Evolutionary conservation across 305 asterid genomes (phyloP), one percentile per base, ranked within the genome.

Genomic region (Fraxinus dipetala): DNA sequence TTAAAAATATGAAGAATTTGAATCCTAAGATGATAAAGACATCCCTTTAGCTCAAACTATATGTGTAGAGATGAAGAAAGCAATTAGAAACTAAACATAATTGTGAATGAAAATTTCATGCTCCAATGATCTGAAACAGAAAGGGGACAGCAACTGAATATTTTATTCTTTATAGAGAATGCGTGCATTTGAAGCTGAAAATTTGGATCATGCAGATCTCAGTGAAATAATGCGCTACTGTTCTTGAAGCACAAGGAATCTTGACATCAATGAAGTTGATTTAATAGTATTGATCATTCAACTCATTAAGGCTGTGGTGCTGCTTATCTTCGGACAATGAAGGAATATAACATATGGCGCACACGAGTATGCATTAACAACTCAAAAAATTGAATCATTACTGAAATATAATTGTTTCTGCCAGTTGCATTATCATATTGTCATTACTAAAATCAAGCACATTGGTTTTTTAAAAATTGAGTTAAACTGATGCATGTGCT

Each of bases 181-280:
- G 72, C 72, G 9, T 22, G 70, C 30, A 32, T 3, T 28, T 18
- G 35, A 28, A 51, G 85, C 82, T 20, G 75, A 48, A 26, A 82
- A 69, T 43, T 28, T 18, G 77, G 78, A 59, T 59, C 69, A 7
- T 59, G 69, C 10, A 63, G 54, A 65, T 77, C 81, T 76, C 61
- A 14, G 20, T 26, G 75, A 65, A 14, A 51, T 36, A 28, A 72
- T 20, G 9, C 10, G 22, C 6, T 7, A 20, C 30, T 2, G 56
- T 8, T 73, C 78, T 51, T 16, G 76, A 30, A 72, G 76, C 76
- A 32, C 40, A 30, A 2, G 30, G 81, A 78, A 78, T 31, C 81
- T 78, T 78, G 81, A 59, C 81, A 32, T 26, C 67, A 24, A 11
- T 16, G 80, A 77, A 77, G 28, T 75, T 75, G 78, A 75, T 75